Conservation (phyloP, 2,329 filamentous ascomycete species). For the Botrytis galanthina region DNA sequence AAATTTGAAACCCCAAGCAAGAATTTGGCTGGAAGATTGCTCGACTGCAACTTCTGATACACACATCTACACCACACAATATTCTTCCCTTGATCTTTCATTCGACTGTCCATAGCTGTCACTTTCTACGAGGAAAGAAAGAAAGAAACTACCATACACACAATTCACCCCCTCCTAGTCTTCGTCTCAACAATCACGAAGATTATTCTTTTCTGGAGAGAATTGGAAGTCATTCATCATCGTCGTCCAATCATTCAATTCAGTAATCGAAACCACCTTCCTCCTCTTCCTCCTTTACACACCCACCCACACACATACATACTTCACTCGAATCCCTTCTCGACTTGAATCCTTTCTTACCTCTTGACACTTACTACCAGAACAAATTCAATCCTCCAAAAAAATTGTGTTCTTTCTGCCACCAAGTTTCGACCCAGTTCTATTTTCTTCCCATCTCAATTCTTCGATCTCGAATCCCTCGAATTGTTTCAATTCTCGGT, state of each 20-base stretch:
- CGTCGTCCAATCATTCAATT: background rate
- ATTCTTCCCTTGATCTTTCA: constrained; percentile 26
- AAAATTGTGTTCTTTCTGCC: constrained; percentile 12
- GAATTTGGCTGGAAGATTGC: constrained; percentile 19
- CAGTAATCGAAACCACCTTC: constrained; percentile 6
- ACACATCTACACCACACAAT: constrained; percentile 13
- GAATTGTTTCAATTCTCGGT: constrained; percentile 6
- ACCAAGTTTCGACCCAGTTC: background rate
- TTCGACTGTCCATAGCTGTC: constrained; percentile 35
- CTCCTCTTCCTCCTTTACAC: background rate
- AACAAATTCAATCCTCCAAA: constrained; percentile 5
- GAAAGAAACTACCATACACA: constrained; percentile 19
- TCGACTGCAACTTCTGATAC: constrained; percentile 6
- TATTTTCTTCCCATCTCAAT: background rate
- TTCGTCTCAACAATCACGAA: constrained; percentile 14
- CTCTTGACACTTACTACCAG: constrained; percentile 6
- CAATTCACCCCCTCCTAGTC: background rate
- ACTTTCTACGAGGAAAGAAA: constrained; percentile 24
- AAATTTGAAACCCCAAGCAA: background rate
- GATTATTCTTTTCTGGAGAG: constrained; percentile 6
- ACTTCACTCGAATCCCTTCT: background rate
- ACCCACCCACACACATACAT: no score
- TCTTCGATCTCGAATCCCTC: background rate
- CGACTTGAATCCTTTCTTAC: background rate
- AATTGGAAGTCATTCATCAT: constrained; percentile 2